These are phyloP conservation scores for Talaromyces sp. DNA, from an alignment of 2,329 filamentous ascomycete species.

Conservation along the genomic window DNA sequence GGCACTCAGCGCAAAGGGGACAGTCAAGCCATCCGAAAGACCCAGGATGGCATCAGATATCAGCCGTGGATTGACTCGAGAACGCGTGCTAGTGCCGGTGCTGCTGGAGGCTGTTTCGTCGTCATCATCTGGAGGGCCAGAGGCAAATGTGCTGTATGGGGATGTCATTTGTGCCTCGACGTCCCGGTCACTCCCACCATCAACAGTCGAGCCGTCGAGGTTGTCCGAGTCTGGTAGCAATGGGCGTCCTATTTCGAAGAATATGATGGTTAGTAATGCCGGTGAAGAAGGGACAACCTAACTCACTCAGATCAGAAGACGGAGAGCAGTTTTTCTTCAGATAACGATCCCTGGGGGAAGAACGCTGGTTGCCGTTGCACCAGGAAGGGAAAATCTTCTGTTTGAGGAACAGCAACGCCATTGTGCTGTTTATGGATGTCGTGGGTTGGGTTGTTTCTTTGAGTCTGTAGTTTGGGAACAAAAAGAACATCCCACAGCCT, in stretches of 20 bases:
- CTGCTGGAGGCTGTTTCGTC: conserved; percentile 11
- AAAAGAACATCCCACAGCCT: not conserved
- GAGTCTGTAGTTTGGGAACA: not conserved
- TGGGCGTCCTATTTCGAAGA: conserved; percentile 23
- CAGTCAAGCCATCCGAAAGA: conserved; percentile 68
- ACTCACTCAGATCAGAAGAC: conserved; percentile 13
- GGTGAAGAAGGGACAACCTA: not conserved
- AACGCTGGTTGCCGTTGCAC: not conserved
- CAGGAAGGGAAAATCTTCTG: conserved; percentile 29
- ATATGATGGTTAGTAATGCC: not conserved
- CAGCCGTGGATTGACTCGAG: conserved; percentile 39
- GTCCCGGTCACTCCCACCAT: conserved; percentile 21
- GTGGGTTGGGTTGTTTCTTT: not conserved
- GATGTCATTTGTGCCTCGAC: conserved; percentile 28
- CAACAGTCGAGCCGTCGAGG: conserved; percentile 15
- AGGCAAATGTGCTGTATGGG: conserved; percentile 31
- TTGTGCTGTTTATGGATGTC: conserved; percentile 11
- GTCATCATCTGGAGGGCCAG: conserved; percentile 7
- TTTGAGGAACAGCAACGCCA: conserved; percentile 37
- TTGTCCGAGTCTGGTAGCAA: conserved; percentile 25
- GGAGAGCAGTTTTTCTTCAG: conserved; percentile 9
- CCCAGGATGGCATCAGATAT: conserved; percentile 63
- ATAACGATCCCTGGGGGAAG: conserved; percentile 14
- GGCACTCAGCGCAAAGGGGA: conserved; percentile 69
- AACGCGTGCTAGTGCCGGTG: conserved; percentile 22